Percentiles rank a stretch among this genome's conserved stretches.
These are phyloP conservation scores for Staphylotrichum tortipilum DNA, from an alignment of 495 filamentous ascomycete genomes.

Conservation along the genomic window DNA sequence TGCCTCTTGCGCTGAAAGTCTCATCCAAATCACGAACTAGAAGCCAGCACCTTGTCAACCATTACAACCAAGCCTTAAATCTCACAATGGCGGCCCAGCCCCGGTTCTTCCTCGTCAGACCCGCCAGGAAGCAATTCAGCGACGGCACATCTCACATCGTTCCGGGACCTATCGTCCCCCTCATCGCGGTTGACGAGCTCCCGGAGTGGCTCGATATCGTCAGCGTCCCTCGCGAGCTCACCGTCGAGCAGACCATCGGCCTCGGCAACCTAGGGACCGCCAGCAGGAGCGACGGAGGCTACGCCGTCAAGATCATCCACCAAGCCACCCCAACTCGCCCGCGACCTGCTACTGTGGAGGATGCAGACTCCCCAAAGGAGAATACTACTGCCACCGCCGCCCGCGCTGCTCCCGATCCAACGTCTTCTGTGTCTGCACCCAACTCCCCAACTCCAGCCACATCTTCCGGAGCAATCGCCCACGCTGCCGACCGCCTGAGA, in stretches of 20 bases:
- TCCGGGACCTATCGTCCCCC: conserved; percentile 32
- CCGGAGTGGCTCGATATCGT: conserved; percentile 32
- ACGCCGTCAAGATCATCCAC: conserved; percentile 22
- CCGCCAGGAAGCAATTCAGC: conserved; percentile 7
- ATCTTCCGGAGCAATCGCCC: not conserved
- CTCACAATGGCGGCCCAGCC: conserved; percentile 10
- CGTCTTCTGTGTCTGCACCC: not conserved
- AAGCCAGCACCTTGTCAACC: too few species aligned
- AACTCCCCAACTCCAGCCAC: not conserved
- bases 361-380: not conserved
- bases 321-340: not conserved
- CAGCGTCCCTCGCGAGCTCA: conserved; percentile 32
- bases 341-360: not conserved
- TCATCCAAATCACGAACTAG: too few species aligned
- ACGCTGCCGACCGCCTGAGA: conserved; percentile 10
- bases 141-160: conserved; percentile 11
- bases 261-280: conserved; percentile 32
- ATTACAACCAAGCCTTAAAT: too few species aligned
- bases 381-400: not conserved
- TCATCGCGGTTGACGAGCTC: conserved; percentile 39
- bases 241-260: conserved; percentile 28
- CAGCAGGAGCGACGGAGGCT: conserved; percentile 20
- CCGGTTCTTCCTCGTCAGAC: conserved; percentile 32
- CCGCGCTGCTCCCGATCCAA: not conserved
- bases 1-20: too few species aligned